A percentile compares a stretch with the other conserved stretches of the same genome.
These are phyloP conservation scores for Echinosphaeria canescens DNA, from an alignment of 2,329 filamentous ascomycete genomes.

Conservation along the genomic window DNA sequence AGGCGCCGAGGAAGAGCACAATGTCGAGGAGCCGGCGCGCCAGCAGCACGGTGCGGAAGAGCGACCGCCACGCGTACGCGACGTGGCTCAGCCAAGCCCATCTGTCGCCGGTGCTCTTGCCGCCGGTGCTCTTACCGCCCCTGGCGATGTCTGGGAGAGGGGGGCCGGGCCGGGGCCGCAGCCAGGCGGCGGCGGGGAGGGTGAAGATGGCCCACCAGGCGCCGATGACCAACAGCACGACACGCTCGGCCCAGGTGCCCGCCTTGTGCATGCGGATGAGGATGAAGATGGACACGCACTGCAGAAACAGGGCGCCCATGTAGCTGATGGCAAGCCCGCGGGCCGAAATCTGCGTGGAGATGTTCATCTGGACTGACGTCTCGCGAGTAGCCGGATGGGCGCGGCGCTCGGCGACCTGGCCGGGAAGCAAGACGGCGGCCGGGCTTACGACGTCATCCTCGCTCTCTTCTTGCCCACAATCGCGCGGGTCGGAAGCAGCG, in stretches of 20 bases:
- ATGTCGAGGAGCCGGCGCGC: conserved; percentile 55
- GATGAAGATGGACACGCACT: conserved; percentile 60
- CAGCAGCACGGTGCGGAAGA: conserved; percentile 59
- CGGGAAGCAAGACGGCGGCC: conserved; percentile 16
- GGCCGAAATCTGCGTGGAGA: conserved; percentile 82
- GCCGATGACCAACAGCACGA: conserved; percentile 75
- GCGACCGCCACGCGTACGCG: conserved; percentile 63
- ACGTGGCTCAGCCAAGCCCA: conserved; percentile 49
- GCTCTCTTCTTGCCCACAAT: conserved; percentile 13
- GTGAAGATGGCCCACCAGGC: conserved; percentile 89
- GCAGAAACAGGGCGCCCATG: conserved; percentile 63
- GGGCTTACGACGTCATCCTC: conserved; percentile 9
- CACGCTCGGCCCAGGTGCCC: conserved; percentile 55
- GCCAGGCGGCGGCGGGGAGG: conserved; percentile 69
- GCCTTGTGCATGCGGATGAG: conserved; percentile 53
- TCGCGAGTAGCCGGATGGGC: too few species aligned
- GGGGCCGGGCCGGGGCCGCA: conserved; percentile 74
- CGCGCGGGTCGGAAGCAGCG: conserved; percentile 10
- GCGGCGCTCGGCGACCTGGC: conserved; percentile 15
- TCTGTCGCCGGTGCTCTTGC: too few species aligned
- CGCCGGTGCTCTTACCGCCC: too few species aligned
- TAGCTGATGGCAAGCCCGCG: conserved; percentile 92
- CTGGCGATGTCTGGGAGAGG: conserved; percentile 48
- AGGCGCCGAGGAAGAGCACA: conserved; percentile 61
- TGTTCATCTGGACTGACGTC: conserved; percentile 45